A percentile compares a stretch with the other conserved stretches of the same genome.
Conservation (phyloP, 495 filamentous ascomycete species). For the Polyplosphaeria fusca region DNA sequence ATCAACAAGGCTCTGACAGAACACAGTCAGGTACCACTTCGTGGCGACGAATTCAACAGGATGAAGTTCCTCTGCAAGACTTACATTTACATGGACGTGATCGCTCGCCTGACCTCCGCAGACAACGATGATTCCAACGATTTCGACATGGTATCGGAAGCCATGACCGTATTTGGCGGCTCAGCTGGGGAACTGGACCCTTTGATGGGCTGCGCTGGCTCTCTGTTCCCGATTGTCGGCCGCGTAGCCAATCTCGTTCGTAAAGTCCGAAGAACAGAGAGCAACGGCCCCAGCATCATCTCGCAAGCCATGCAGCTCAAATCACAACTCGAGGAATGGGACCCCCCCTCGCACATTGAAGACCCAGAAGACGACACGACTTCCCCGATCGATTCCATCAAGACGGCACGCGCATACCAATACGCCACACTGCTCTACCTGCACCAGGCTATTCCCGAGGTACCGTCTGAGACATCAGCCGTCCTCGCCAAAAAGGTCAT, state of each 20-base stretch:
- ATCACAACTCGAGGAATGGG: conserved; percentile 61
- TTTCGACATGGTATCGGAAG: conserved; percentile 48
- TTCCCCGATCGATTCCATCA: conserved; percentile 63
- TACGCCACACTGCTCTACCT: conserved; percentile 73
- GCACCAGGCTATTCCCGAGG: conserved; percentile 74
- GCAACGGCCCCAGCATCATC: conserved; percentile 62
- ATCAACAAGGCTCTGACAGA: conserved; percentile 57
- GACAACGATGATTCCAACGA: conserved; percentile 56
- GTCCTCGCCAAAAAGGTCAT: conserved; percentile 63
- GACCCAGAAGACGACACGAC: conserved; percentile 65
- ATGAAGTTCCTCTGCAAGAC: conserved; percentile 73
- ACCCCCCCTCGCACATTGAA: conserved; percentile 51
- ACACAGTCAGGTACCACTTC: conserved; percentile 38
- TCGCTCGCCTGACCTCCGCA: conserved; percentile 68
- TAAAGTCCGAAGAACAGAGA: conserved; percentile 54
- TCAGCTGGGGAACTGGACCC: conserved; percentile 64
- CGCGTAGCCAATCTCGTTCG: conserved; percentile 66
- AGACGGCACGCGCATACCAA: conserved; percentile 73
- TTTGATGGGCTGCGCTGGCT: conserved; percentile 69
- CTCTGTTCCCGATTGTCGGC: conserved; percentile 71
- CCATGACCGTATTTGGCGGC: conserved; percentile 42
- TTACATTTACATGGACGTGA: conserved; percentile 81
- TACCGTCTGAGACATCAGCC: conserved; percentile 57
- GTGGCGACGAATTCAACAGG: conserved; percentile 49
- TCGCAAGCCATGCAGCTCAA: conserved; percentile 65